phyloP scores from a whole-genome alignment of 2,329 filamentous ascomycete species.

The Sordariomycetes sp. region DNA sequence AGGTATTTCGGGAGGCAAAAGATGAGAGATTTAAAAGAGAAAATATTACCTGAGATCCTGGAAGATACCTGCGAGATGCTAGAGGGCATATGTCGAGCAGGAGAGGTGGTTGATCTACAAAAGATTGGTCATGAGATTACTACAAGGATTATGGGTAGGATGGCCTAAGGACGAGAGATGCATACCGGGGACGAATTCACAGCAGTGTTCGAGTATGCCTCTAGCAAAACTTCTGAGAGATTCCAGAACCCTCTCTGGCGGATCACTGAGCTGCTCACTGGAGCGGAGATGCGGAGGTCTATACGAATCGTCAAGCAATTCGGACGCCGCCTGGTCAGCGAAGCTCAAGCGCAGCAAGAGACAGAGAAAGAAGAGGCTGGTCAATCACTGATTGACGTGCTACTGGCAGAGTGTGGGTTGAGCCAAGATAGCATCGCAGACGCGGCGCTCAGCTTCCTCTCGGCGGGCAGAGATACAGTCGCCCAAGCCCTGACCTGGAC shows the following conservation, averaged over 20 bases:
- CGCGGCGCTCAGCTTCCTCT: slow-evolving; percentile 57
- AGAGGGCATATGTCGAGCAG: slow-evolving; percentile 10
- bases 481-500: slow-evolving; percentile 58
- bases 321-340: slow-evolving; percentile 47
- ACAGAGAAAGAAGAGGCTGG: slow-evolving; percentile 31
- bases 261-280: slow-evolving; percentile 45
- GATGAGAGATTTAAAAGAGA: background rate
- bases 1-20: slow-evolving; percentile 40
- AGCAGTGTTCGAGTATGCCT: slow-evolving; percentile 52
- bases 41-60: slow-evolving; percentile 41
- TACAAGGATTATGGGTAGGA: slow-evolving; percentile 56
- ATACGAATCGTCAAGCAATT: slow-evolving; percentile 42
- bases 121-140: slow-evolving; percentile 55
- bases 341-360: slow-evolving; percentile 21
- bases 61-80: slow-evolving; percentile 30
- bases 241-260: slow-evolving; percentile 59
- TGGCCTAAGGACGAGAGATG: slow-evolving; percentile 64
- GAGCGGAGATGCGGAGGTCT: slow-evolving; percentile 35
- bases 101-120: slow-evolving; percentile 41
- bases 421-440: slow-evolving; percentile 53
- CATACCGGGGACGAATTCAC: slow-evolving; percentile 52
- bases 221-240: slow-evolving; percentile 47
- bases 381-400: slow-evolving; percentile 45
- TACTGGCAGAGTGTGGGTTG: no score
- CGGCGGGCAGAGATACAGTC: slow-evolving; percentile 55